A percentile compares a stretch with the other conserved stretches of the same genome.
phyloP scores from a whole-genome alignment of 768 basidiomycete genomes.

The Lactifluus rugatus region DNA sequence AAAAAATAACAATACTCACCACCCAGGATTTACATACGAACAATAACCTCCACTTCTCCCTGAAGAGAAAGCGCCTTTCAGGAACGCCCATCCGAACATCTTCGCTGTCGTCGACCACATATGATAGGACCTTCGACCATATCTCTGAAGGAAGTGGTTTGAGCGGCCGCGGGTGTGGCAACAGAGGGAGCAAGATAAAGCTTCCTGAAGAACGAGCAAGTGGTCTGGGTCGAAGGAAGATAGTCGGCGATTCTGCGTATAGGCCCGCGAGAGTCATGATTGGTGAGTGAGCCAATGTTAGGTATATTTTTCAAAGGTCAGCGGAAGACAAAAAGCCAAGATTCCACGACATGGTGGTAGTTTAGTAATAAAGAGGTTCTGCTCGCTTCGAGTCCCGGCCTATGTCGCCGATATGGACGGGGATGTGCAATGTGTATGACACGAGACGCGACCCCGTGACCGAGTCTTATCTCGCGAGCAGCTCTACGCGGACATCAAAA shows the following conservation, averaged over 20 bases:
- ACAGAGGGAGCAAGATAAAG: conserved; percentile 57
- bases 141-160: conserved; percentile 59
- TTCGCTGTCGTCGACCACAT: conserved; percentile 23
- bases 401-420: background rate
- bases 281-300: background rate
- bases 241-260: conserved; percentile 5
- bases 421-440: background rate
- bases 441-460: conserved; percentile 4
- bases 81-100: conserved; percentile 1
- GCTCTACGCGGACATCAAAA: too few species aligned
- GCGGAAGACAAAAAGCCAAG: background rate
- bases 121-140: conserved; percentile 54
- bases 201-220: conserved; percentile 49
- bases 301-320: background rate
- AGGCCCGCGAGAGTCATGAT: conserved; percentile 5
- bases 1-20: conserved; percentile 11
- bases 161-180: conserved; percentile 43
- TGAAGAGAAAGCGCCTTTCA: conserved; percentile 5
- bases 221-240: conserved; percentile 59
- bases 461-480: background rate
- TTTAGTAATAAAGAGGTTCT: background rate
- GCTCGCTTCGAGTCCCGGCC: background rate
- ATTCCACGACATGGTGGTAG: background rate
- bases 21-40: conserved; percentile 18
- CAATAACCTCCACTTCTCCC: conserved; percentile 20